These are phyloP conservation scores for Lachnellula subtilissima DNA, from an alignment of 2,329 filamentous ascomycete species.

Conservation along the genomic window DNA sequence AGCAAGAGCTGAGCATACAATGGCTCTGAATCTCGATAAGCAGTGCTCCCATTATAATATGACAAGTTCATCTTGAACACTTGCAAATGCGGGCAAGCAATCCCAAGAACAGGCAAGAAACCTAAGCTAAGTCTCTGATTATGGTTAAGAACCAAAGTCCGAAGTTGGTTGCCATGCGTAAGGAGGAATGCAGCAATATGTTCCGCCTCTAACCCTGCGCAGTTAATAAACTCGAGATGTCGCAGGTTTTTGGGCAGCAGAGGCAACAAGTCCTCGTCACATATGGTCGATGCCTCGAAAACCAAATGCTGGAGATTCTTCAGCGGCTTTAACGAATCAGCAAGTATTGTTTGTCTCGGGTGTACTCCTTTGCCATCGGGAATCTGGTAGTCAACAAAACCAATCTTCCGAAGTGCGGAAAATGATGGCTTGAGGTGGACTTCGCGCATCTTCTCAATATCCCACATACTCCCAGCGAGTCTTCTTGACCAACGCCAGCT, in stretches of 20 bases:
- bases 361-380: conserved; percentile 39
- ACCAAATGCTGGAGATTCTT: conserved; percentile 61
- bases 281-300: conserved; percentile 69
- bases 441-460: conserved; percentile 44
- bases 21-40: conserved; percentile 68
- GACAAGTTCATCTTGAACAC: conserved; percentile 72
- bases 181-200: conserved; percentile 61
- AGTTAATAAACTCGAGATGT: conserved; percentile 72
- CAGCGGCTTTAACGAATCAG: conserved; percentile 48
- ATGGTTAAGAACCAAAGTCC: conserved; percentile 66
- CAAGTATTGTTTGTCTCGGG: conserved; percentile 36
- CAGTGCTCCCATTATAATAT: conserved; percentile 67
- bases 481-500: conserved; percentile 61
- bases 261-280: conserved; percentile 64
- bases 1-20: conserved; percentile 66
- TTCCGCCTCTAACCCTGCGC: conserved; percentile 66
- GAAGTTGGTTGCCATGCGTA: conserved; percentile 62
- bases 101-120: conserved; percentile 64
- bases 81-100: conserved; percentile 65
- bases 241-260: conserved; percentile 61
- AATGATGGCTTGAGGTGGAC: conserved; percentile 57
- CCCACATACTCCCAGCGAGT: conserved; percentile 41
- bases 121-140: conserved; percentile 73
- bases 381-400: conserved; percentile 60
- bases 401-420: conserved; percentile 48